Conservation (phyloP, 495 filamentous ascomycete genomes). For the Penicillium argentinense region DNA sequence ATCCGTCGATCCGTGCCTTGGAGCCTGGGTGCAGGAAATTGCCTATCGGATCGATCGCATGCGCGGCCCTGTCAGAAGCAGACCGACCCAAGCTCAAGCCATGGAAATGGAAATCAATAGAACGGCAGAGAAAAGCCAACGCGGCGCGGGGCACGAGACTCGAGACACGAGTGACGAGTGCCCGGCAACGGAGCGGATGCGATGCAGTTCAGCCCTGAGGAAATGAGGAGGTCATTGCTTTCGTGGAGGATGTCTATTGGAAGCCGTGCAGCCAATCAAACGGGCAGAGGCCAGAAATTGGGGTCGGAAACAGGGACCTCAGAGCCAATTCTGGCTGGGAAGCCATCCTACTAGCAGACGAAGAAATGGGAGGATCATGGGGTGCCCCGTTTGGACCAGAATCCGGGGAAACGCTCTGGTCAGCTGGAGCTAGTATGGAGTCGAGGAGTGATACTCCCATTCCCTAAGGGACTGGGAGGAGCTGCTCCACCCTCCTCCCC, state of each 20-base stretch:
- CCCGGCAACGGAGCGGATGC: neutral
- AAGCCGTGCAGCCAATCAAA: neutral
- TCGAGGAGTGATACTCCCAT: neutral
- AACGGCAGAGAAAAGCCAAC: neutral
- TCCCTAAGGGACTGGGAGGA: no score
- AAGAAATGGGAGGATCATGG: no score
- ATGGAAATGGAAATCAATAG: neutral
- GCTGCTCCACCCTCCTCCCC: no score
- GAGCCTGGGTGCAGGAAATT: neutral
- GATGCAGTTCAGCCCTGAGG: constrained; percentile 4
- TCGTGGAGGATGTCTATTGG: constrained; percentile 5
- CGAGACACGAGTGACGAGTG: neutral
- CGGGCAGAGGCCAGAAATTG: neutral
- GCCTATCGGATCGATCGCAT: neutral
- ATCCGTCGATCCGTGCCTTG: neutral
- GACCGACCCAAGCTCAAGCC: no score
- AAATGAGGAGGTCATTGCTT: constrained; percentile 2
- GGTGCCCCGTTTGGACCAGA: constrained; percentile 16
- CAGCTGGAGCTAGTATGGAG: constrained; percentile 5
- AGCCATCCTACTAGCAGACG: no score
- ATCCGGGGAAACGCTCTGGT: constrained; percentile 22
- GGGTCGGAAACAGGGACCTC: neutral
- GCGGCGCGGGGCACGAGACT: neutral
- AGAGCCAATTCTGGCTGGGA: constrained; percentile 3
- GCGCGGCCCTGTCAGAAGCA: no score